Percentiles rank a stretch among this genome's conserved stretches.
Conservation (phyloP, 1,139 yeast species). For the Ogataea hybrid region DNA sequence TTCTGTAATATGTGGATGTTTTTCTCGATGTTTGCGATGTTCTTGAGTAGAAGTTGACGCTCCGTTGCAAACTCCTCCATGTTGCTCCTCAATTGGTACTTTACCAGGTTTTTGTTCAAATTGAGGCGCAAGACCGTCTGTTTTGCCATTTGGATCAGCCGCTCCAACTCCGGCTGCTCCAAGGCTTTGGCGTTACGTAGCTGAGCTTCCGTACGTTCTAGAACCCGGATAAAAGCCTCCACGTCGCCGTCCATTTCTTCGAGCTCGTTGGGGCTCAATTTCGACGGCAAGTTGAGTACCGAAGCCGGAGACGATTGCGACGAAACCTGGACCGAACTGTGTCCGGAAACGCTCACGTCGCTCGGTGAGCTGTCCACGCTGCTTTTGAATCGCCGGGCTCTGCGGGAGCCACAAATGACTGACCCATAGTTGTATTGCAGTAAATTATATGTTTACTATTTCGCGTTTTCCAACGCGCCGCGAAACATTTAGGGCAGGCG, state of each 20-base stretch:
- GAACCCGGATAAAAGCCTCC: conserved; percentile 9
- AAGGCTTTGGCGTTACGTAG: background rate
- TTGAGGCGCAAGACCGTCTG: conserved; percentile 30
- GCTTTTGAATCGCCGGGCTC: background rate
- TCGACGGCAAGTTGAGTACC: background rate
- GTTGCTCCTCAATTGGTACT: conserved; percentile 25
- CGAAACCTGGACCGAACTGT: conserved; percentile 6
- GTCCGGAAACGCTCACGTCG: background rate
- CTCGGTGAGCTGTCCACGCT: conserved; percentile 2
- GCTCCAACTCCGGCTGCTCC: conserved; percentile 4
- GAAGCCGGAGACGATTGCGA: conserved; percentile 8
- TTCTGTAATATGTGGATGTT: conserved; percentile 25
- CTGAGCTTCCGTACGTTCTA: conserved; percentile 8
- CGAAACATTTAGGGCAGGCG: conserved; percentile 4
- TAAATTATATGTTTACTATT: conserved; percentile 5
- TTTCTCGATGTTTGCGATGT: conserved; percentile 27
- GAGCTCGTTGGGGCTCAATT: conserved; percentile 12
- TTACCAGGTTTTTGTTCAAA: conserved; percentile 29
- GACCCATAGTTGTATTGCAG: conserved; percentile 1
- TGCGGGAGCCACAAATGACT: conserved; percentile 1
- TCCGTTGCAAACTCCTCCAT: conserved; percentile 30
- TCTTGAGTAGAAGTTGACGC: conserved; percentile 25
- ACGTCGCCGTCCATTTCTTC: conserved; percentile 37
- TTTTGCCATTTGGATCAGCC: conserved; percentile 16
- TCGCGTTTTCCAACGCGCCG: conserved; percentile 12